Conservation (phyloP, 768 basidiomycete genomes). For the Albatrellus ellisii region DNA sequence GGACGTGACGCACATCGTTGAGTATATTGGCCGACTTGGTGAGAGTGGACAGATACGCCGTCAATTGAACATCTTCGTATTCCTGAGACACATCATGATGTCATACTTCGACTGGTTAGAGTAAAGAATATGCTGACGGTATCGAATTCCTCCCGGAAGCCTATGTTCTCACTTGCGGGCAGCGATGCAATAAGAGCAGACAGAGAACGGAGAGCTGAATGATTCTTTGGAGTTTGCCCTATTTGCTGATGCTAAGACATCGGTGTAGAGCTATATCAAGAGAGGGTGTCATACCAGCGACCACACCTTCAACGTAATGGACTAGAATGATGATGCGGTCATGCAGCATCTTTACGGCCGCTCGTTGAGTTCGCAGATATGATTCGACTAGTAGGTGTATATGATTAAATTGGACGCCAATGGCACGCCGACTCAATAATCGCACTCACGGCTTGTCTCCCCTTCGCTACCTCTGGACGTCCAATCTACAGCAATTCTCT, state of each 20-base stretch:
- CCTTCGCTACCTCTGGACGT: conserved; percentile 78
- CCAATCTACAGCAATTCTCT: conserved; percentile 97
- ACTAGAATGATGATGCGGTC: conserved; percentile 80
- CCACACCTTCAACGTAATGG: conserved; percentile 71
- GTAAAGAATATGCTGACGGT: conserved; percentile 37
- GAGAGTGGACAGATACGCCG: conserved; percentile 73
- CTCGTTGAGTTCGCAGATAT: conserved; percentile 81
- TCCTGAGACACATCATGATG: conserved; percentile 39
- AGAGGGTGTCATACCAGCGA: conserved; percentile 45
- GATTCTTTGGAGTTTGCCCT: conserved; percentile 71
- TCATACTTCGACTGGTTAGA: background rate
- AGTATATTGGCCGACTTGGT: conserved; percentile 81
- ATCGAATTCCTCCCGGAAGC: conserved; percentile 80
- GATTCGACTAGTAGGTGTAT: conserved; percentile 55
- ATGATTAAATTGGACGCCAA: conserved; percentile 10
- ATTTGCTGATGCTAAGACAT: background rate
- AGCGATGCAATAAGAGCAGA: conserved; percentile 79
- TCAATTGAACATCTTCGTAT: conserved; percentile 91
- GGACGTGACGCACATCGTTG: conserved; percentile 62
- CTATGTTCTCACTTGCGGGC: conserved; percentile 72
- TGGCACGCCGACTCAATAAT: too few relatives aligned
- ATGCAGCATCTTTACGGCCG: conserved; percentile 93
- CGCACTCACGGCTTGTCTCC: conserved; percentile 69
- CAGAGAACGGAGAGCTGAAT: conserved; percentile 71
- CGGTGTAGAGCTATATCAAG: background rate